Evolutionary conservation across 441 rosid genomes (phyloP).

Genomic region (Arabidopsis hybrid): DNA sequence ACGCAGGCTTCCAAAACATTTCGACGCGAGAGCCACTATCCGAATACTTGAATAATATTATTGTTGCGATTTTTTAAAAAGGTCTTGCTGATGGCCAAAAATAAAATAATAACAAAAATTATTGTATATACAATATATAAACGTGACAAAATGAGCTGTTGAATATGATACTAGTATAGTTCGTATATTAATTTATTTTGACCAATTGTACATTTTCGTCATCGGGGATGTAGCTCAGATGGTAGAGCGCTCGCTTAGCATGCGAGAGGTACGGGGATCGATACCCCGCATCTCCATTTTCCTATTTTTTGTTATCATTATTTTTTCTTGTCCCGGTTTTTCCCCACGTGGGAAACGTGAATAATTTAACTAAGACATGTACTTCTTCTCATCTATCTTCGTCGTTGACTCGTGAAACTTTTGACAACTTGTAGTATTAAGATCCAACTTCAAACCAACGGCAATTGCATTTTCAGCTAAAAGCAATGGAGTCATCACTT

Average conservation of each 20-base stretch:
- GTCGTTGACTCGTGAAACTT: constrained; percentile 18
- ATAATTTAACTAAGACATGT: too few relatives aligned
- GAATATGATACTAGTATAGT: too few relatives aligned
- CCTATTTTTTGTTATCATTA: too few relatives aligned
- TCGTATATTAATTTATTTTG: too few relatives aligned
- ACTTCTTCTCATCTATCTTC: neutral
- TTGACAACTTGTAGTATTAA: neutral
- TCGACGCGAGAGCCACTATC: neutral
- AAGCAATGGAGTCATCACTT: constrained; percentile 37
- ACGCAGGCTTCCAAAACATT: too few relatives aligned
- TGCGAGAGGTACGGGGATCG: constrained; percentile 94
- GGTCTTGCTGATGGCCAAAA: too few relatives aligned
- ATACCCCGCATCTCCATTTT: constrained; percentile 68
- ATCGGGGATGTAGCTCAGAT: constrained; percentile 45
- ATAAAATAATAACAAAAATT: too few relatives aligned
- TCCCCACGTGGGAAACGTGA: too few relatives aligned
- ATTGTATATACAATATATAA: neutral
- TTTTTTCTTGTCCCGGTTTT: too few relatives aligned
- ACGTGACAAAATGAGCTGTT: too few relatives aligned
- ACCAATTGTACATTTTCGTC: too few relatives aligned
- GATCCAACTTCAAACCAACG: neutral
- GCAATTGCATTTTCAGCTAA: neutral
- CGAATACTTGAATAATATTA: neutral
- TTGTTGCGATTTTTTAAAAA: too few relatives aligned
- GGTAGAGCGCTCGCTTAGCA: constrained; percentile 99